Percentiles rank a stretch among this genome's conserved stretches.
phyloP scores from a whole-genome alignment of 345 rosid genomes.

The Acer saccharum region DNA sequence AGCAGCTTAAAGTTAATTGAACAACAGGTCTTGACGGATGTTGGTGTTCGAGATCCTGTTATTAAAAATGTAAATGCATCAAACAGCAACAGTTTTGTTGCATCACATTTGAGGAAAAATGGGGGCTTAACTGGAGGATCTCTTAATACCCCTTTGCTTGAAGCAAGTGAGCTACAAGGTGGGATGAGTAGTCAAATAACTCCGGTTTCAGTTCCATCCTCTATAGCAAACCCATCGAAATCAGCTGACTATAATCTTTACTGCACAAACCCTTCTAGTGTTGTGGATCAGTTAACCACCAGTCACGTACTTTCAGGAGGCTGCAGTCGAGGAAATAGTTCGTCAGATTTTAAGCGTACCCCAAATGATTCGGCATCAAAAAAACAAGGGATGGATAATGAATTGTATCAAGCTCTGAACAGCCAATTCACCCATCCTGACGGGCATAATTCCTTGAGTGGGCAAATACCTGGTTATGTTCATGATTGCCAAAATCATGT shows the following conservation, averaged over 20 bases:
- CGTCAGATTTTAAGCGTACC: conserved; percentile 20
- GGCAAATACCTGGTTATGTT: conserved; percentile 19
- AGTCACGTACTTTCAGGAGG: conserved; percentile 28
- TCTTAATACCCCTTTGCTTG: conserved; percentile 14
- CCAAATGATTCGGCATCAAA: conserved; percentile 26
- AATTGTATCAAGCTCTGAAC: conserved; percentile 35
- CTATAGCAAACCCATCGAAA: conserved; percentile 22
- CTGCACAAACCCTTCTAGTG: conserved; percentile 19
- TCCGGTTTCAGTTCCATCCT: conserved; percentile 18
- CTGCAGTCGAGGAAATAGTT: conserved; percentile 19
- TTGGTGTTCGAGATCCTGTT: conserved; percentile 25
- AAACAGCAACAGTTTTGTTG: conserved; percentile 10
- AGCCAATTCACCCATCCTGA: conserved; percentile 21
- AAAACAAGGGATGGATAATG: conserved; percentile 31
- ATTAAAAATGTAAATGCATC: conserved; percentile 15
- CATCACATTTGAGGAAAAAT: conserved; percentile 22
- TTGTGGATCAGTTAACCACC: conserved; percentile 22
- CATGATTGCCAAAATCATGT: conserved; percentile 28
- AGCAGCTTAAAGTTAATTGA: conserved; percentile 36
- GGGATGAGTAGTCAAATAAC: conserved; percentile 19
- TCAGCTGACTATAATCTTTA: conserved; percentile 14
- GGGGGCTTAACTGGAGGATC: conserved; percentile 21
- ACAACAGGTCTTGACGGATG: conserved; percentile 40
- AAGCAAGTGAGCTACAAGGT: conserved; percentile 19
- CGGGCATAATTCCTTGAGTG: conserved; percentile 27